Evolutionary conservation across 495 filamentous ascomycete species (phyloP), one percentile per base, ranked within the genome.

Genomic region (Recurvomyces mirabilis): DNA sequence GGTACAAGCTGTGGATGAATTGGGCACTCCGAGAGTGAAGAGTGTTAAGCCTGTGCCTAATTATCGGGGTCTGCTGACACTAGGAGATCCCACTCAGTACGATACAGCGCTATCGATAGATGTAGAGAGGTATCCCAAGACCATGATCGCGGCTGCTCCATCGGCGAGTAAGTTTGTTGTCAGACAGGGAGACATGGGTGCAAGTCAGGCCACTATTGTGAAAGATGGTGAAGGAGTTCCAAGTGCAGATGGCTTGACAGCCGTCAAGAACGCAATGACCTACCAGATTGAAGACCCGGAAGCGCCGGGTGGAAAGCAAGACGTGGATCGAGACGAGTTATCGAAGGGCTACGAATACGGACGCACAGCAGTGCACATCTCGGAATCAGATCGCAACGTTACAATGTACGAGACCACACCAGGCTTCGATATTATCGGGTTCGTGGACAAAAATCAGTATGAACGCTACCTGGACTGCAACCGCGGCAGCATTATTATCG

Each of bases 291-390:
- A 74, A 21, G 85, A 94, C 52, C 71, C 81, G 11, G 65, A 70
- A 26, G 78, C 74, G 11, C 74, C 79, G 1, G 86, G 86, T 23
- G 83, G 84, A 4, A 96, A 93, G 64, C 71, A 71, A 43, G 87
- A 95, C 39, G 80, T 99, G 23, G 76, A 80, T 7, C 76, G 75
- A 23, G 87, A 93, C 11, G 79, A 91, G 25, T 69, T 96, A 26
- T 87, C 84, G 25, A 93, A 85, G 57, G 93, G 93, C 0, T 99
- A 91, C 56, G 81, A 84, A 55, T 99, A 96, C 61, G 93, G 93
- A 41, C 73, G 85, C 29, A 94, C 89, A 0, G 85, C 84, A 0
- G 88, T 96, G 1, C 80, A 81, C 49, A 93, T 99, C 53, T 82
- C 73, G 52, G 79, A 83, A 49, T 79, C 80, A 1, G 93, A 99